A percentile compares a stretch with the other conserved stretches of the same genome.
phyloP scores from a whole-genome alignment of 441 rosid genomes.

The Populus hybrid region DNA sequence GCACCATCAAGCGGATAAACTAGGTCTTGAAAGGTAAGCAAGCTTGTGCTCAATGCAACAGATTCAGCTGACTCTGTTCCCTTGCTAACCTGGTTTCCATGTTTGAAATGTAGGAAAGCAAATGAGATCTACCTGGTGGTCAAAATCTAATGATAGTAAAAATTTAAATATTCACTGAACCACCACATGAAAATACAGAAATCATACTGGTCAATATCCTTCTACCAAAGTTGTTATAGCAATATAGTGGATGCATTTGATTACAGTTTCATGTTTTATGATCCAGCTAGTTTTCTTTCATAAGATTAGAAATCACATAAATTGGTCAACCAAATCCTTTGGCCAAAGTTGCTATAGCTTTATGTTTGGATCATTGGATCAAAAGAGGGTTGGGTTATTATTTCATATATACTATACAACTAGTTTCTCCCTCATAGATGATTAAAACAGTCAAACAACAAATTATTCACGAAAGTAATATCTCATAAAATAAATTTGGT shows the following conservation, averaged over 20 bases:
- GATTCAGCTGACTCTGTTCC: constrained; percentile 44
- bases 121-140: constrained; percentile 4
- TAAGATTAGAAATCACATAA: background rate
- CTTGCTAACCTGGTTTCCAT: constrained; percentile 40
- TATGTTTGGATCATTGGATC: background rate
- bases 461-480: background rate
- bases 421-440: background rate
- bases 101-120: constrained; percentile 3
- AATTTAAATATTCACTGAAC: background rate
- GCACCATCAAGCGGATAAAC: constrained; percentile 51
- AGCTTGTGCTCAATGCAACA: constrained; percentile 50
- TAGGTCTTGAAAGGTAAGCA: constrained; percentile 76
- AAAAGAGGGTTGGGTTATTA: background rate
- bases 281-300: background rate
- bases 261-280: background rate
- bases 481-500: background rate
- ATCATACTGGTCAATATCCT: background rate
- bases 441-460: background rate
- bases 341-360: background rate
- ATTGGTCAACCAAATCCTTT: background rate
- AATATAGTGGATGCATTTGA: background rate
- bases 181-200: background rate
- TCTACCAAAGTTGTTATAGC: background rate
- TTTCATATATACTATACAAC: background rate
- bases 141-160: background rate